A percentile compares a stretch with the other conserved stretches of the same genome.
These are phyloP conservation scores for Hortiboletus flavorubellus DNA, from an alignment of 768 basidiomycete genomes.

Conservation along the genomic window DNA sequence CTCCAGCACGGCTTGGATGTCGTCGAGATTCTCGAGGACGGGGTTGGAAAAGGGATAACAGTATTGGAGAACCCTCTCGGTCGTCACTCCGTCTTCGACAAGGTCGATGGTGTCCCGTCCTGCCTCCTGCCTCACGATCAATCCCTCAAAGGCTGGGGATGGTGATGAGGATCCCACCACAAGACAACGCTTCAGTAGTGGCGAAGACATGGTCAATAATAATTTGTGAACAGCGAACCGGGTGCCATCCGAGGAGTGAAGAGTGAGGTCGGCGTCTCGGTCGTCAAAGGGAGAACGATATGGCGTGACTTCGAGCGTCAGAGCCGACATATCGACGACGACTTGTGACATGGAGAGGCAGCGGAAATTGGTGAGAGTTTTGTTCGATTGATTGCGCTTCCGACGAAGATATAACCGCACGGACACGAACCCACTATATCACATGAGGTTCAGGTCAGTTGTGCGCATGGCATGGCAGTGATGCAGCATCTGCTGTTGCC, in stretches of 20 bases:
- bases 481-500: conserved; percentile 7
- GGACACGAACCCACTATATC: conserved; percentile 12
- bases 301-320: conserved; percentile 27
- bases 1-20: conserved; percentile 34
- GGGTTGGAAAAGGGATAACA: conserved; percentile 38
- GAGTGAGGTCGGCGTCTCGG: conserved; percentile 39
- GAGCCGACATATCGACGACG: conserved; percentile 23
- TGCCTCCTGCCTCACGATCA: conserved; percentile 21
- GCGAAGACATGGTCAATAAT: conserved; percentile 40
- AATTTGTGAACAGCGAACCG: conserved; percentile 43
- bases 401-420: conserved; percentile 27
- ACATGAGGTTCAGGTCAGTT: conserved; percentile 32
- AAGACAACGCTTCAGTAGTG: conserved; percentile 37
- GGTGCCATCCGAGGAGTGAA: conserved; percentile 41
- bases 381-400: conserved; percentile 12
- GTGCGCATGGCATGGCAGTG: conserved; percentile 24
- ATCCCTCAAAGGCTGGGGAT: conserved; percentile 25
- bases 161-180: conserved; percentile 27
- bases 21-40: conserved; percentile 30
- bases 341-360: conserved; percentile 27
- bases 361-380: conserved; percentile 12
- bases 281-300: conserved; percentile 38
- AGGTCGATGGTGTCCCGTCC: conserved; percentile 29
- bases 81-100: conserved; percentile 31
- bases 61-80: conserved; percentile 33